Evolutionary conservation across 2,329 filamentous ascomycete species (phyloP), one percentile per base, ranked within the genome.

Genomic region (Aspergillus luchuensis): DNA sequence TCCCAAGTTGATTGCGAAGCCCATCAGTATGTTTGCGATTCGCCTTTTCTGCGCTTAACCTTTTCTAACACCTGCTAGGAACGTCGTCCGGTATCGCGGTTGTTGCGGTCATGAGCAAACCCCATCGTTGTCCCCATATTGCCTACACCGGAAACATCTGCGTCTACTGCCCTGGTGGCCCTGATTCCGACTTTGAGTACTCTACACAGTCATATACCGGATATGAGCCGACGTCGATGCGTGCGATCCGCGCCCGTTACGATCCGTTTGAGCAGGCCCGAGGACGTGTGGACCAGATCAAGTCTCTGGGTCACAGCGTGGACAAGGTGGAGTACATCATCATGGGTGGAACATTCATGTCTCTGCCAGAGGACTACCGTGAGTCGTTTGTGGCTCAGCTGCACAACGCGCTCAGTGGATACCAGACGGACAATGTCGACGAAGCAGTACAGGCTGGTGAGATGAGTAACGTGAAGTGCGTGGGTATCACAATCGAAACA

Each of bases 281-380:
- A 74, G 95, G 95, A 45, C 88, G 95, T 68, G 94, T 99, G 5
- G 96, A 99, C 70, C 95, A 99, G 79, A 92, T 99, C 73, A 96
- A 96, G 77, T 91, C 91, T 2, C 84, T 99, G 0, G 95, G 95
- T 0, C 95, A 99, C 77, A 97, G 92, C 49, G 95, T 99, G 51
- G 95, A 99, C 80, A 99, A 99, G 77, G 95, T 99, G 23, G 95
- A 99, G 81, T 99, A 98, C 77, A 99, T 99, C 73, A 97, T 99
- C 74, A 99, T 99, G 95, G 95, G 95, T 62, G 95, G 95, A 67
- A 99, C 95, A 0, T 99, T 99, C 79, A 99, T 99, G 96, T 98
- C 94, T 2, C 80, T 99, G 25, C 85, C 94, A 8, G 88, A 92
- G 70, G 88, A 89, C 23, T 99, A 99, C 76, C 85, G 95, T 28